A percentile compares a stretch with the other conserved stretches of the same genome.
phyloP scores from a whole-genome alignment of 495 filamentous ascomycete species.

The Paragyromitra xinjiangensis region DNA sequence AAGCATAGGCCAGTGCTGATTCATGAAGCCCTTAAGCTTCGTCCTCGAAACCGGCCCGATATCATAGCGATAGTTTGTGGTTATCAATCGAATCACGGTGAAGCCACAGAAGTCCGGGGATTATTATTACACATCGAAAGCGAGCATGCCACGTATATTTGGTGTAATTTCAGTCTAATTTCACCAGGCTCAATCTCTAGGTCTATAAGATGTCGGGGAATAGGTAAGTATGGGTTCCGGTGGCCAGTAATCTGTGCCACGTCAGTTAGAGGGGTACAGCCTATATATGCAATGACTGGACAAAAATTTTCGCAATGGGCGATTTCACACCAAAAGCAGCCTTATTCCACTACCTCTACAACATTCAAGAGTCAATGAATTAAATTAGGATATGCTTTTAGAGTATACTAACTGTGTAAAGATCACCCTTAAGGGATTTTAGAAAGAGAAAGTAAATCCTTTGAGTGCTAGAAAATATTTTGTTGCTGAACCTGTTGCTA shows the following conservation, averaged over 20 bases:
- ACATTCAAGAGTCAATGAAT: too few relatives aligned
- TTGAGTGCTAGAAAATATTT: too few relatives aligned
- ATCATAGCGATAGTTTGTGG: too few relatives aligned
- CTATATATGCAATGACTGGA: not conserved
- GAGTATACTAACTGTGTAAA: too few relatives aligned
- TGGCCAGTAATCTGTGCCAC: not conserved
- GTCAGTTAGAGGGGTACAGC: not conserved
- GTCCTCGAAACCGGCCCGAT: too few relatives aligned
- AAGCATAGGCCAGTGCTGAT: not conserved
- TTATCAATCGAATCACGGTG: not conserved
- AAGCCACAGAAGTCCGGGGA: not conserved
- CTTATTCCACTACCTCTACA: too few relatives aligned
- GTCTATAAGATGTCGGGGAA: not conserved
- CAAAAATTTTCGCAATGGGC: too few relatives aligned
- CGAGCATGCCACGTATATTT: not conserved
- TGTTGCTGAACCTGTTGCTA: too few relatives aligned
- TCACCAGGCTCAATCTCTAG: not conserved
- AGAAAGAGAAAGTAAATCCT: too few relatives aligned
- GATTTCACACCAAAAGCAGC: too few relatives aligned
- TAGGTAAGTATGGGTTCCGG: conserved; percentile 2
- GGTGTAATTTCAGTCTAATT: not conserved
- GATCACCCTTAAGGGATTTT: too few relatives aligned
- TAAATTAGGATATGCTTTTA: too few relatives aligned
- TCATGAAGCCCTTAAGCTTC: not conserved
- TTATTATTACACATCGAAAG: not conserved